phyloP scores from a whole-genome alignment of 768 basidiomycete genomes.

The Boletus patriciae region DNA sequence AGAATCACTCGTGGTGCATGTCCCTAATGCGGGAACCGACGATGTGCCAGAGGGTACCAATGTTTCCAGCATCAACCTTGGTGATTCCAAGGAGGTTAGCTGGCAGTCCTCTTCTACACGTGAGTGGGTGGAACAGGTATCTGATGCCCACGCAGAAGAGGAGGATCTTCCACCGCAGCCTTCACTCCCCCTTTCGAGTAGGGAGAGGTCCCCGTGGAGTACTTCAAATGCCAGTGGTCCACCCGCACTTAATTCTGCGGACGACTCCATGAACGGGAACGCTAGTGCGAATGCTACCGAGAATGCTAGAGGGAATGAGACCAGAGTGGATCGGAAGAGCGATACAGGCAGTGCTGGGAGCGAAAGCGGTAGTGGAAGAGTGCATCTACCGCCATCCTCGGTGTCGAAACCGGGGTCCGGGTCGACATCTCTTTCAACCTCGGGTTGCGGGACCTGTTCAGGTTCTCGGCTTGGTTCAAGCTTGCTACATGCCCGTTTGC shows the following conservation, averaged over 20 bases:
- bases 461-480: conserved; percentile 27
- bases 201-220: conserved; percentile 26
- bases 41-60: conserved; percentile 20
- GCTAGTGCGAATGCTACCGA: conserved; percentile 5
- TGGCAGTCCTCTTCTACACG: conserved; percentile 36
- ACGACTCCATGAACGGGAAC: conserved; percentile 24
- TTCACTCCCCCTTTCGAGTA: conserved; percentile 8
- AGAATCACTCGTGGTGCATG: conserved; percentile 32
- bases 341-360: conserved; percentile 15
- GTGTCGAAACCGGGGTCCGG: conserved; percentile 19
- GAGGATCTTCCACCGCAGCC: conserved; percentile 1
- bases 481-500: conserved; percentile 22
- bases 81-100: conserved; percentile 21
- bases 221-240: conserved; percentile 27
- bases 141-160: conserved; percentile 18
- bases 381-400: conserved; percentile 11
- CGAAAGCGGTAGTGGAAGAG: conserved; percentile 9
- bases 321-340: conserved; percentile 8
- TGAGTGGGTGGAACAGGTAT: conserved; percentile 48
- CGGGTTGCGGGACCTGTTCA: conserved; percentile 23
- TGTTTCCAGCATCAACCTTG: conserved; percentile 13
- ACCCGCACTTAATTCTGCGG: conserved; percentile 25
- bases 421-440: conserved; percentile 28
- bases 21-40: conserved; percentile 22
- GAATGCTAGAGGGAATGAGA: conserved; percentile 8